phyloP scores from a whole-genome alignment of 2,329 filamentous ascomycete genomes.

The Piedraia hortae region DNA sequence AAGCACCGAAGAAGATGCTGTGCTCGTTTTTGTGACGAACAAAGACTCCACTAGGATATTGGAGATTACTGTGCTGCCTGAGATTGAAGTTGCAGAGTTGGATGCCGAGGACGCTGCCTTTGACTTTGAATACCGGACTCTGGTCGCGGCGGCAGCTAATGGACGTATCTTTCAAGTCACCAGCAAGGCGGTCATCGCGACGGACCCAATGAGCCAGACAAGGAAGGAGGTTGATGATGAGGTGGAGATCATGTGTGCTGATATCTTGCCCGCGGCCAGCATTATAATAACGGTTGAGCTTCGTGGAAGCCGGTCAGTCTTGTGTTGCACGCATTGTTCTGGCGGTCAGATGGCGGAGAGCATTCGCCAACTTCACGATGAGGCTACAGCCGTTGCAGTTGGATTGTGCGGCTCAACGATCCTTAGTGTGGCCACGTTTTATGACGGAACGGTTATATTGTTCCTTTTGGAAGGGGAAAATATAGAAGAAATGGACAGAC shows the following conservation, averaged over 20 bases:
- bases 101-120: slow-evolving; percentile 5
- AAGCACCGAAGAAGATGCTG: slow-evolving; percentile 9
- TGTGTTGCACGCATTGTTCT: neutral
- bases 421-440: too few species aligned
- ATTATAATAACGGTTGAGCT: neutral
- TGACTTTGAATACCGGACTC: slow-evolving; percentile 6
- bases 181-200: too few species aligned
- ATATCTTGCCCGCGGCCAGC: slow-evolving; percentile 2
- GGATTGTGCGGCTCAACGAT: too few species aligned
- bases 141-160: slow-evolving; percentile 5
- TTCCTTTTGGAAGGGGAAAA: too few species aligned
- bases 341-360: too few species aligned
- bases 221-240: slow-evolving; percentile 3
- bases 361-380: too few species aligned
- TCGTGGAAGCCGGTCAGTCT: neutral
- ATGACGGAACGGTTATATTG: too few species aligned
- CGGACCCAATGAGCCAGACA: too few species aligned
- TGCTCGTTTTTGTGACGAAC: slow-evolving; percentile 14
- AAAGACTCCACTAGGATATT: slow-evolving; percentile 8
- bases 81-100: slow-evolving; percentile 4
- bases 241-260: slow-evolving; percentile 6
- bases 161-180: slow-evolving; percentile 10
- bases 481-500: too few species aligned
- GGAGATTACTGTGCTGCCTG: slow-evolving; percentile 2
- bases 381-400: too few species aligned